Conservation (phyloP, 1,284 basidiomycete genomes). For the Naganishia sp. region DNA sequence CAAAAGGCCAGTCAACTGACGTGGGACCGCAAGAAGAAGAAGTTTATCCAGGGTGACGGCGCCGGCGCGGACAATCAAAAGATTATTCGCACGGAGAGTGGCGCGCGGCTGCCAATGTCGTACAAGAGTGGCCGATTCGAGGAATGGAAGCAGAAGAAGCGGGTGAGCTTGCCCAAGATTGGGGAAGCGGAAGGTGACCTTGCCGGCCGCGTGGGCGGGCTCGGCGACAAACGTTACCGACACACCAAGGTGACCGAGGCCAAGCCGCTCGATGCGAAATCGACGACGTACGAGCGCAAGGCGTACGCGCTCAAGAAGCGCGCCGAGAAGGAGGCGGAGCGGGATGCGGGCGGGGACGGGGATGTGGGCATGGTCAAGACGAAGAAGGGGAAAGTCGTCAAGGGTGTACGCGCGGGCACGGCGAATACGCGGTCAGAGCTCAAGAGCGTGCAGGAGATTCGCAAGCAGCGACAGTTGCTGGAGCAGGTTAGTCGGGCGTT, state of each 20-base stretch:
- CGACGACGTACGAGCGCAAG: constrained; percentile 71
- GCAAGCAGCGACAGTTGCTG: constrained; percentile 66
- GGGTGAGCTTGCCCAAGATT: constrained; percentile 69
- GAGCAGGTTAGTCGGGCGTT: constrained; percentile 59
- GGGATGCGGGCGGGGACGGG: constrained; percentile 20
- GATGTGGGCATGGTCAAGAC: constrained; percentile 44
- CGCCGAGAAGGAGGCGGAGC: constrained; percentile 45
- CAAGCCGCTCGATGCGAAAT: constrained; percentile 71
- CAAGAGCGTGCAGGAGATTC: constrained; percentile 79
- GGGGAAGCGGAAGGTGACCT: constrained; percentile 72
- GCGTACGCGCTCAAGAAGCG: constrained; percentile 64
- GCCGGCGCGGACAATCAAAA: constrained; percentile 91
- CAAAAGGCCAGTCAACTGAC: constrained; percentile 66
- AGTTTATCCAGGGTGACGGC: constrained; percentile 83
- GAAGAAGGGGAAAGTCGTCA: constrained; percentile 43
- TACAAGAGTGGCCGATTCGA: constrained; percentile 93
- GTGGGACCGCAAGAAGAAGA: constrained; percentile 98
- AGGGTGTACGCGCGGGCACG: constrained; percentile 60
- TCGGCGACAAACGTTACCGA: constrained; percentile 58
- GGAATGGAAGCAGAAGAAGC: constrained; percentile 85
- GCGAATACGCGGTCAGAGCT: constrained; percentile 72
- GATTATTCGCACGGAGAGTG: constrained; percentile 89
- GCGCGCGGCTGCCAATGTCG: constrained; percentile 84
- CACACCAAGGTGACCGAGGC: constrained; percentile 65
- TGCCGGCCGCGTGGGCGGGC: constrained; percentile 53